Conservation (phyloP, 2,329 filamentous ascomycete species). For the Pseudonectria buxi region DNA sequence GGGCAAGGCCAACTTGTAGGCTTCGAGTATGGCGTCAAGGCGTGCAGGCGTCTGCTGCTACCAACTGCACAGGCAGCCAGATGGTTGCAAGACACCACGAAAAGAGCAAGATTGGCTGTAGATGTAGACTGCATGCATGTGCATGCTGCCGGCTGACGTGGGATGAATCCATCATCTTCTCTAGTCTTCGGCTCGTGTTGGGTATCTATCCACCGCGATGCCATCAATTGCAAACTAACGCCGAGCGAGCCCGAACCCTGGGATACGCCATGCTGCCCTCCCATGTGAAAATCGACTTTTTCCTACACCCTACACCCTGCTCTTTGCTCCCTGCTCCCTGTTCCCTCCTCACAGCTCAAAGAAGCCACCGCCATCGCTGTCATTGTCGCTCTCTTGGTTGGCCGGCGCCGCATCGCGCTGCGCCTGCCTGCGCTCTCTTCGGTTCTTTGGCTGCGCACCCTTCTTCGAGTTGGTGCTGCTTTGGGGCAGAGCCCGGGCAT, state of each 20-base stretch:
- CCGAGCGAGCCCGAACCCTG: no score
- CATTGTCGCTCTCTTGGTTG: constrained; percentile 32
- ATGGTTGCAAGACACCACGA: no score
- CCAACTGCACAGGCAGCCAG: no score
- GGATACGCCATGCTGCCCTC: background rate
- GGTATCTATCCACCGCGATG: constrained; percentile 12
- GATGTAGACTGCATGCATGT: no score
- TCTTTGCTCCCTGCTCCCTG: constrained; percentile 1
- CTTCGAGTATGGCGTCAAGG: no score
- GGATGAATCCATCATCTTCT: no score
- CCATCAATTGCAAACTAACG: background rate
- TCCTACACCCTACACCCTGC: no score
- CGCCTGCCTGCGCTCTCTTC: constrained; percentile 28
- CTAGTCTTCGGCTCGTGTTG: background rate
- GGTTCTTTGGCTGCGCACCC: constrained; percentile 25
- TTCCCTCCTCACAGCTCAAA: constrained; percentile 35
- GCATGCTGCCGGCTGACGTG: no score
- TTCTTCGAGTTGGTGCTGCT: constrained; percentile 17
- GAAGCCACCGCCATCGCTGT: constrained; percentile 51
- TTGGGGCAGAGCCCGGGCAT: constrained; percentile 8
- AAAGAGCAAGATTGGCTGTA: no score
- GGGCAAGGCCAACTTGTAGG: no score
- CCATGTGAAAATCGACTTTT: background rate
- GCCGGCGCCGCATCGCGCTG: constrained; percentile 29
- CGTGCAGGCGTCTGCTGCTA: no score